Conservation (phyloP, 2,329 filamentous ascomycete genomes). For the Colletotrichum chlorophyti region DNA sequence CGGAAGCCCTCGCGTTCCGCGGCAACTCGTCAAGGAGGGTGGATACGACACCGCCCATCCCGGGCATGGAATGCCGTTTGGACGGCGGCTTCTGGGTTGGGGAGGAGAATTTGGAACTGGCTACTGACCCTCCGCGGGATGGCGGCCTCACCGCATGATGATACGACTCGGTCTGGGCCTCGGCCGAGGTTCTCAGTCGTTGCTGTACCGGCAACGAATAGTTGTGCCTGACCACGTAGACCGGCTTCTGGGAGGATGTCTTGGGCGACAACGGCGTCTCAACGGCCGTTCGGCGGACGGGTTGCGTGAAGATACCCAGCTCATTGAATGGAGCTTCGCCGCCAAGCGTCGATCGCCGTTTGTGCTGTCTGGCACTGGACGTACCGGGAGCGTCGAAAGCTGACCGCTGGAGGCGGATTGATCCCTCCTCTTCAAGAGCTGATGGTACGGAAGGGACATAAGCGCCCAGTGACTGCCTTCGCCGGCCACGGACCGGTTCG, state of each 20-base stretch:
- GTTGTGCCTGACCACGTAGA: constrained; percentile 32
- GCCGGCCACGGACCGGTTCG: constrained; percentile 1
- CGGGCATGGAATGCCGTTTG: constrained; percentile 16
- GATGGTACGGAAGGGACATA: constrained; percentile 24
- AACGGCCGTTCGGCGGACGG: background rate
- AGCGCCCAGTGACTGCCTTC: constrained; percentile 27
- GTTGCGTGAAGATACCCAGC: constrained; percentile 15
- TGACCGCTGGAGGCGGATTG: background rate
- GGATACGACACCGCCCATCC: background rate
- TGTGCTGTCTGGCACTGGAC: background rate
- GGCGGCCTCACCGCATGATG: constrained; percentile 22
- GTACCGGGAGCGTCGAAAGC: background rate
- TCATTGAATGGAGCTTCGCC: constrained; percentile 1
- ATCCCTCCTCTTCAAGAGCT: background rate
- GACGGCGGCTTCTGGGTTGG: constrained; percentile 23
- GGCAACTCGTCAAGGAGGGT: constrained; percentile 9
- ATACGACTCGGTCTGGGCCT: constrained; percentile 4
- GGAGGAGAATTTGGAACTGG: constrained; percentile 24
- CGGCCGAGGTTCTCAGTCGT: constrained; percentile 16
- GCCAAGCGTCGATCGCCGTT: constrained; percentile 5
- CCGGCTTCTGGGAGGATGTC: constrained; percentile 32
- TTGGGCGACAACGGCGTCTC: constrained; percentile 17
- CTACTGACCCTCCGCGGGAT: constrained; percentile 29
- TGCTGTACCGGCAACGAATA: constrained; percentile 28
- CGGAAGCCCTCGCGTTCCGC: background rate